A percentile compares a stretch with the other conserved stretches of the same genome.
Evolutionary conservation across 2,329 filamentous ascomycete genomes (phyloP).

Genomic region (Phoma sp.): DNA sequence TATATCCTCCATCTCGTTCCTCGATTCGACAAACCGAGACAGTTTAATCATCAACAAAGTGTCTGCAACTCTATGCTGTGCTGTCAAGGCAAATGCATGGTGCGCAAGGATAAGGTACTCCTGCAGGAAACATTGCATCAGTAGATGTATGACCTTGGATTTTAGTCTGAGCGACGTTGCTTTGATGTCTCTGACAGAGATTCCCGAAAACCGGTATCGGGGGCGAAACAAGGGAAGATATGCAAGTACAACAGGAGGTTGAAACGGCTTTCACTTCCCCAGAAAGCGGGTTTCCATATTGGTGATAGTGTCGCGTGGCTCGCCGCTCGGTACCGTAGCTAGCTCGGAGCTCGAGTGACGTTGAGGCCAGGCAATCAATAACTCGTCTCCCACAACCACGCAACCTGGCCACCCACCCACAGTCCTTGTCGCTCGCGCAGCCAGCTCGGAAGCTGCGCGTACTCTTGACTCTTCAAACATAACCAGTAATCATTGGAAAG

Average conservation of each 20-base stretch:
- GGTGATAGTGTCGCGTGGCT: conserved; percentile 13
- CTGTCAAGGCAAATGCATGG: no score
- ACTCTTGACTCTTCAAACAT: not conserved
- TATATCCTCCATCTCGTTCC: no score
- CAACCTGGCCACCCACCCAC: not conserved
- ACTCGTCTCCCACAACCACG: not conserved
- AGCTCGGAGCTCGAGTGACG: conserved; percentile 2
- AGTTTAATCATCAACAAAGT: no score
- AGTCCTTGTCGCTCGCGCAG: conserved; percentile 6
- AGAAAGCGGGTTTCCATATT: not conserved
- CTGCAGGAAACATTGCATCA: no score
- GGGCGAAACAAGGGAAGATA: not conserved
- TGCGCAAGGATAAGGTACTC: no score
- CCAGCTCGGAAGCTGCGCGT: no score
- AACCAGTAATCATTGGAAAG: no score
- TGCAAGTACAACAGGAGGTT: not conserved
- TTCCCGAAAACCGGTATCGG: not conserved
- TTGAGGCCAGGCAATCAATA: conserved; percentile 12
- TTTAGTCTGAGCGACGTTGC: not conserved
- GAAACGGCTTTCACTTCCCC: conserved; percentile 8
- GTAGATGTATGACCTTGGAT: no score
- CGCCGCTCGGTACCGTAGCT: conserved; percentile 1
- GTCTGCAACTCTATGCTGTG: no score
- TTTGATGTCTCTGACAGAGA: not conserved
- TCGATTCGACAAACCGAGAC: no score